Evolutionary conservation across 75 land plant genomes (phyloP).

Genomic region (Picea glauca): DNA sequence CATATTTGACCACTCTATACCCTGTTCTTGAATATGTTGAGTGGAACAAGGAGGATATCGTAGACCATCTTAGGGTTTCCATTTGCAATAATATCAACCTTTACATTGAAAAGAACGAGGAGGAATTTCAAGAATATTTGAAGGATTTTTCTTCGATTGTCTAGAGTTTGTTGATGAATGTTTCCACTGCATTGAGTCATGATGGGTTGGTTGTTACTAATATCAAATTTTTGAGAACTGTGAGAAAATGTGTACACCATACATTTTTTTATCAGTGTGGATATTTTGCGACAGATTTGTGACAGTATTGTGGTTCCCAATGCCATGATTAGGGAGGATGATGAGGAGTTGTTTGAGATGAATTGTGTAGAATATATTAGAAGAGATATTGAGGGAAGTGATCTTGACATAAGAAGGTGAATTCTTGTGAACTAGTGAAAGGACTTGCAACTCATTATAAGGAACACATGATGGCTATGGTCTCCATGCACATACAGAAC

Average conservation of each 20-base stretch:
- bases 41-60: constrained; percentile 39
- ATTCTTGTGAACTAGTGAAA: constrained; percentile 93
- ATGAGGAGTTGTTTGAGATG: constrained; percentile 90
- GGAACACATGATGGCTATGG: constrained; percentile 58
- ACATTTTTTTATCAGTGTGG: constrained; percentile 48
- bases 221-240: constrained; percentile 78
- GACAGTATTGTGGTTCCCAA: constrained; percentile 84
- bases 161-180: constrained; percentile 59
- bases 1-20: constrained; percentile 56
- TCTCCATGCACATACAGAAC: constrained; percentile 55
- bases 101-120: constrained; percentile 95
- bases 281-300: constrained; percentile 63
- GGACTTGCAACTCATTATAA: constrained; percentile 75
- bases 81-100: constrained; percentile 31
- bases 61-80: constrained; percentile 34
- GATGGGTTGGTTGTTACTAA: constrained; percentile 66
- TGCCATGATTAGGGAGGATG: constrained; percentile 72
- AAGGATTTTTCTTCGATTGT: constrained; percentile 74
- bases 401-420: constrained; percentile 83
- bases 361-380: constrained; percentile 92
- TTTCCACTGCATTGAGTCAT: constrained; percentile 31
- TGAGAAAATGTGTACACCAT: constrained; percentile 85
- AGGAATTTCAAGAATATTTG: constrained; percentile 73
- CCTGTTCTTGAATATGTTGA: constrained; percentile 11
- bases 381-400: constrained; percentile 95